These are phyloP conservation scores for Myxozyma udenii DNA, from an alignment of 805 yeast genomes.

Conservation along the genomic window DNA sequence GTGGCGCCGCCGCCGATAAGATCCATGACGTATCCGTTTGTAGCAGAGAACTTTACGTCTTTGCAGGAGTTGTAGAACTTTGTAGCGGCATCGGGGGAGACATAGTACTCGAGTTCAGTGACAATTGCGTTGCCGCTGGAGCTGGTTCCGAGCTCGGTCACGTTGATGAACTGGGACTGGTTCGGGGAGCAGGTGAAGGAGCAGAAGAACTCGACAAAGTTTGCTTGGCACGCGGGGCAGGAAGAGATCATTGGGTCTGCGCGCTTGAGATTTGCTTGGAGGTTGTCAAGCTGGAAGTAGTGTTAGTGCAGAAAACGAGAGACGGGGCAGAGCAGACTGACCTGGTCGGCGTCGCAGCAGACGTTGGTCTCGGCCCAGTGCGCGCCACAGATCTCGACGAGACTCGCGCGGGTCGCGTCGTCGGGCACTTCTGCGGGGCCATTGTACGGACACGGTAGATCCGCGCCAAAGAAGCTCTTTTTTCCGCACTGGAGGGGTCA, in stretches of 20 bases:
- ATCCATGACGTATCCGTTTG: conserved; percentile 96
- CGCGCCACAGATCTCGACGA: conserved; percentile 68
- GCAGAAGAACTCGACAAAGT: conserved; percentile 78
- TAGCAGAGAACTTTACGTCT: conserved; percentile 84
- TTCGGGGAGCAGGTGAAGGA: conserved; percentile 86
- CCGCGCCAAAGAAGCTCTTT: conserved; percentile 69
- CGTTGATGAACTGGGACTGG: conserved; percentile 70
- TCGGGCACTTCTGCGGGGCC: conserved; percentile 49
- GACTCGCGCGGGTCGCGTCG: conserved; percentile 44
- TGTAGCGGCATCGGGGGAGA: conserved; percentile 58
- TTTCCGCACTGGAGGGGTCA: conserved; percentile 64
- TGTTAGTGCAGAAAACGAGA: too few species aligned
- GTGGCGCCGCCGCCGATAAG: conserved; percentile 96
- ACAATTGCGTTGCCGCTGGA: conserved; percentile 59
- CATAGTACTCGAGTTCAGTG: conserved; percentile 62
- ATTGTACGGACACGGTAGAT: conserved; percentile 72
- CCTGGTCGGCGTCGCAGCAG: conserved; percentile 72
- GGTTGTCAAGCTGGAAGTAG: conserved; percentile 37
- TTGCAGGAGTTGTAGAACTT: conserved; percentile 79
- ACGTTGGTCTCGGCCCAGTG: conserved; percentile 54
- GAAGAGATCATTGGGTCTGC: conserved; percentile 80
- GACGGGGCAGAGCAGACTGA: too few species aligned
- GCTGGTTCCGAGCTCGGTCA: conserved; percentile 48
- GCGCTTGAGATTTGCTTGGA: conserved; percentile 61
- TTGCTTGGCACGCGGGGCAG: conserved; percentile 89